Base-by-base conservation (phyloP, 345 rosid species). In the Eucalyptus guilfoylei region DNA sequence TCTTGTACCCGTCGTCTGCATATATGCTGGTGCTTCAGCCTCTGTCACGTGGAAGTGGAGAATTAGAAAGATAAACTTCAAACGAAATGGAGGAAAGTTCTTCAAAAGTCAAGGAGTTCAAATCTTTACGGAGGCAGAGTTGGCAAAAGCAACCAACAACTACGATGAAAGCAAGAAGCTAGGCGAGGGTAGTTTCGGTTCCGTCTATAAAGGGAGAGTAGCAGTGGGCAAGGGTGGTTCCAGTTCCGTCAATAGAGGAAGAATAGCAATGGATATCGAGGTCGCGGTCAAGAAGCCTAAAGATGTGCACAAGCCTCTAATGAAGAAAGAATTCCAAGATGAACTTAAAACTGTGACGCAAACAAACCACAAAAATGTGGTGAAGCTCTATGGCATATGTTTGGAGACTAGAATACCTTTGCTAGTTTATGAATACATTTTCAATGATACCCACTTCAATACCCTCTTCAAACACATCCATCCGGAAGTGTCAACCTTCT, bases 221-320 rank as follows among this genome's bases (percentile, higher is more conserved):
- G 23, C 23, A 16, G 4, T 50, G 54, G 54, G 1, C 14, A 12
- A 58, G 30, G 0, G 67, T 3, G 13, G n/a, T 58, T 58, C 13
- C 0, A 2, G 4, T 58, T 58, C n/a, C 7, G 67, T 26, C 14
- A 11, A 58, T 58, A 58, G 4, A 58, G 67, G 67, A 12, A 58
- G 30, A 58, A 58, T 0, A 21, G 0, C 23, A 4, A 8, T 1
- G 58, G 24, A 21, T 8, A 23, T 23, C 12, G 5, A 21, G 60
- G 28, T 54, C 1, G 60, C 2, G 2, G 11, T 54, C 60, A 54
- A 54, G 26, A 23, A 54, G 60, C 60, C 28, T 54, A 54, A 54
- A 23, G 60, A 23, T 54, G 0, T 54, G 60, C 60, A 54, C 60
- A 54, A 54, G 26, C 26, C 60, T 54, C 60, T 23, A 54, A 54